These are phyloP conservation scores for Alternaria dauci DNA, from an alignment of 2,329 filamentous ascomycete genomes.

Conservation along the genomic window DNA sequence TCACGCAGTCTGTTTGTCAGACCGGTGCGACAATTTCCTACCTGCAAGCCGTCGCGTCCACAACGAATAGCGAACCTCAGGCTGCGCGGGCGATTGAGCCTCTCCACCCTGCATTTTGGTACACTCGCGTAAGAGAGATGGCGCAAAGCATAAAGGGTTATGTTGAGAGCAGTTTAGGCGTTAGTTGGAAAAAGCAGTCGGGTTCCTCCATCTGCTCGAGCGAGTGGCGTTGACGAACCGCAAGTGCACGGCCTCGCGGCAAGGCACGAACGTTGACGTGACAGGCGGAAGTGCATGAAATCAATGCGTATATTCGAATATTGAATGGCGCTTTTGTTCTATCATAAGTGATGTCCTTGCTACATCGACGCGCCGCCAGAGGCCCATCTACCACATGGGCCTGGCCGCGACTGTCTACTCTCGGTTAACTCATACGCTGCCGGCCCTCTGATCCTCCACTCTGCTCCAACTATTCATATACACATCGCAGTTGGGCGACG, in stretches of 20 bases:
- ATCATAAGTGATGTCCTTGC: slow-evolving; percentile 1
- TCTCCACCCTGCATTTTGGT: neutral
- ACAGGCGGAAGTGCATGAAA: slow-evolving; percentile 13
- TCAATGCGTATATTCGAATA: slow-evolving; percentile 21
- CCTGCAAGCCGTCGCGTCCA: neutral
- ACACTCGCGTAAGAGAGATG: neutral
- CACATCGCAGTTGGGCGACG: neutral
- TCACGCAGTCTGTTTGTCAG: neutral
- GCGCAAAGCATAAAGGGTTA: neutral
- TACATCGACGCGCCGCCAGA: slow-evolving; percentile 14
- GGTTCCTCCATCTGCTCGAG: neutral
- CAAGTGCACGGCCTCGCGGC: neutral
- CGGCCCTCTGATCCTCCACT: neutral
- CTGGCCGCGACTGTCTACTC: slow-evolving; percentile 2
- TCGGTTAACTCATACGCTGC: neutral
- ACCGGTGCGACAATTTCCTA: neutral
- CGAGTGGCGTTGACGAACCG: neutral
- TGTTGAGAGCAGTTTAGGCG: neutral
- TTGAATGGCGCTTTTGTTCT: slow-evolving; percentile 25
- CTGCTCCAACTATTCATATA: neutral
- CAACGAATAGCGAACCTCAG: slow-evolving; percentile 1
- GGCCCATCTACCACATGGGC: slow-evolving; percentile 30
- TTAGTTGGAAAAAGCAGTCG: neutral
- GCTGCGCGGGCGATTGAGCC: neutral
- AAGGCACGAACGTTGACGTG: neutral